Conservation (phyloP, 2,329 filamentous ascomycete genomes). For the Penicillium hesseltinei region DNA sequence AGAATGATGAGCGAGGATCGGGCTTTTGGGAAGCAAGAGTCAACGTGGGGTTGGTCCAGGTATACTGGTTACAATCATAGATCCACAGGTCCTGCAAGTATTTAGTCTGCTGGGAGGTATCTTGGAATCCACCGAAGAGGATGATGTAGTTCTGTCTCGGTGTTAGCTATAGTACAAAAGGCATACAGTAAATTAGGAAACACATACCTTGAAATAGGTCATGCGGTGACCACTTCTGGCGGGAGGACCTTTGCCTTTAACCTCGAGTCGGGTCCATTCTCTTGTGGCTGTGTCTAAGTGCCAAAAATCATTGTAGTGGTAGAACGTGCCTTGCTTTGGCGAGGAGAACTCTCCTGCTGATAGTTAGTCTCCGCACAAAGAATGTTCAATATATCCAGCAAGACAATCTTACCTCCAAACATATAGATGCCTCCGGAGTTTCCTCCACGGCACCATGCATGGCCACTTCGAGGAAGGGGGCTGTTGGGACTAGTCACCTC, state of each 20-base stretch:
- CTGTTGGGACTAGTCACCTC: conserved; percentile 87
- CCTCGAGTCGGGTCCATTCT: conserved; percentile 90
- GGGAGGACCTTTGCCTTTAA: conserved; percentile 68
- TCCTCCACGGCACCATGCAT: conserved; percentile 89
- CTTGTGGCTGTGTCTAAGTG: conserved; percentile 75
- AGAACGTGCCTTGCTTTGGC: conserved; percentile 96
- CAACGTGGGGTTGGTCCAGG: conserved; percentile 75
- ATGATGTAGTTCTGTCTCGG: conserved; percentile 73
- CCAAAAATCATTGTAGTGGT: conserved; percentile 99
- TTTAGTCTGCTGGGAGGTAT: conserved; percentile 90
- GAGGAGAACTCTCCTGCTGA: conserved; percentile 77
- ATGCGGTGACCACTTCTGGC: conserved; percentile 91
- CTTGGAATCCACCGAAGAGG: conserved; percentile 94
- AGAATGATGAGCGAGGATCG: conserved; percentile 87
- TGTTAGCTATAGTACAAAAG: conserved; percentile 1
- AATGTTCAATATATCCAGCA: not conserved
- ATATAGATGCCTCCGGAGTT: conserved; percentile 85
- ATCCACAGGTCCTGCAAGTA: conserved; percentile 94
- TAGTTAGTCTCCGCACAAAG: conserved; percentile 3
- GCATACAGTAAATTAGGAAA: not conserved
- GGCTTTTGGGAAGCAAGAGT: conserved; percentile 81
- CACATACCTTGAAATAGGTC: conserved; percentile 76
- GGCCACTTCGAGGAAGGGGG: conserved; percentile 83
- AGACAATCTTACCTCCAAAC: conserved; percentile 63
- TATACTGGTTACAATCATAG: conserved; percentile 84